Evolutionary conservation across 495 filamentous ascomycete genomes (phyloP).

Genomic region (Neurospora sublineolata): DNA sequence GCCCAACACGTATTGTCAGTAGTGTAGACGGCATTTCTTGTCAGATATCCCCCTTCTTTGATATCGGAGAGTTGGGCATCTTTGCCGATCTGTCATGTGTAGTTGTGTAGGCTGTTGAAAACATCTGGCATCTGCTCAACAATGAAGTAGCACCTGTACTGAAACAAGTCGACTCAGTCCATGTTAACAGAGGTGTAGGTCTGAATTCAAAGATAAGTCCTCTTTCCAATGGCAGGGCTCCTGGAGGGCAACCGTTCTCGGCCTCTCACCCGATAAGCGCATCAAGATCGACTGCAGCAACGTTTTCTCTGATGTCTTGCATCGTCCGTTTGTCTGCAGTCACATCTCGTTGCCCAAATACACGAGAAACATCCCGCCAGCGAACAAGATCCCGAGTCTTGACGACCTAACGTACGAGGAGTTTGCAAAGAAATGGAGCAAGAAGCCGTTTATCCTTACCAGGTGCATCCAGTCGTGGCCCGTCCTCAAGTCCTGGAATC

Average conservation of each 20-base stretch:
- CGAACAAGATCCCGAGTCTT: conserved; percentile 64
- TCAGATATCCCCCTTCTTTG: not conserved
- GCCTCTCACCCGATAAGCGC: conserved; percentile 38
- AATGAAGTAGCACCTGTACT: not conserved
- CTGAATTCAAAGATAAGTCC: conserved; percentile 8
- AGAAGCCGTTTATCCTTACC: conserved; percentile 80
- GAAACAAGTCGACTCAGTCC: not conserved
- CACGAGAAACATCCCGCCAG: conserved; percentile 53
- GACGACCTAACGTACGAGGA: conserved; percentile 56
- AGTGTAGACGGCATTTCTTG: not conserved
- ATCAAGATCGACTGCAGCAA: conserved; percentile 54
- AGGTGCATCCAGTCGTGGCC: conserved; percentile 78
- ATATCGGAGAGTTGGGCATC: not conserved
- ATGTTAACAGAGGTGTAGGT: conserved; percentile 13
- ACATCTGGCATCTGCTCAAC: not conserved
- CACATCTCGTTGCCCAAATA: conserved; percentile 58
- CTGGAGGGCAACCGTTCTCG: conserved; percentile 74
- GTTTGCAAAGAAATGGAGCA: conserved; percentile 65
- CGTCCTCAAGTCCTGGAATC: conserved; percentile 61
- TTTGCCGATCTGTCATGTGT: not conserved
- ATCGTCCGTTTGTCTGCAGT: conserved; percentile 86
- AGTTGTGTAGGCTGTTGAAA: not conserved
- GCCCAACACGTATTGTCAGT: not conserved
- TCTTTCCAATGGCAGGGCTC: conserved; percentile 67
- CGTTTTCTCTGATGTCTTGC: conserved; percentile 84